Percentiles rank a stretch among this genome's conserved stretches.
These are phyloP conservation scores for Trichoderma oligosporum DNA, from an alignment of 2,329 filamentous ascomycete species.

Conservation along the genomic window DNA sequence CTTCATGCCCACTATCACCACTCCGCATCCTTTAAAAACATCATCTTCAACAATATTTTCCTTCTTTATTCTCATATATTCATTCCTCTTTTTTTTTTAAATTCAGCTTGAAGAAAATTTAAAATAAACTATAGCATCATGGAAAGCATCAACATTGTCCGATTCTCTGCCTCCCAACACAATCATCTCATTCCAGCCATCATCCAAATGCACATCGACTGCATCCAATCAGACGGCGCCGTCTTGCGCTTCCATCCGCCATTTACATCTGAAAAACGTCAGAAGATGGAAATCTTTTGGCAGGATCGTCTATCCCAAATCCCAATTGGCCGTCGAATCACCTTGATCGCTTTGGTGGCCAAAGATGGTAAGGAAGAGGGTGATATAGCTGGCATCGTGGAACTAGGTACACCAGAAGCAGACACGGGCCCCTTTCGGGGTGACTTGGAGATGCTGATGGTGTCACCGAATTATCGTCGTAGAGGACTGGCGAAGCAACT, in stretches of 20 bases:
- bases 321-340: conserved; percentile 5
- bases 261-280: conserved; percentile 14
- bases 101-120: neutral
- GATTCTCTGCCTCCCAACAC: neutral
- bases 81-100: too few species aligned
- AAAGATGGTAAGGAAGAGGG: neutral
- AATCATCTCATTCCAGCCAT: neutral
- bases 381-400: conserved; percentile 13
- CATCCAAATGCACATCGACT: conserved; percentile 17
- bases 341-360: conserved; percentile 2
- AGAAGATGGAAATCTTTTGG: conserved; percentile 18
- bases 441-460: conserved; percentile 21
- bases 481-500: conserved; percentile 11
- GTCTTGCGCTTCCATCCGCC: conserved; percentile 21
- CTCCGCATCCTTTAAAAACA: neutral
- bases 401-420: conserved; percentile 13
- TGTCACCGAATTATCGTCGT: conserved; percentile 14
- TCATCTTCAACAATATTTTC: neutral
- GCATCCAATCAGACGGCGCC: conserved; percentile 13
- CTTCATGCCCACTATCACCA: neutral
- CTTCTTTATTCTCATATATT: neutral
- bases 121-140: neutral
- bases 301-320: conserved; percentile 6
- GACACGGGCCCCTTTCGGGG: conserved; percentile 20
- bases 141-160: conserved; percentile 2